Evolutionary conservation across 768 basidiomycete species (phyloP).

Genomic region (Psilocybe cubensis): DNA sequence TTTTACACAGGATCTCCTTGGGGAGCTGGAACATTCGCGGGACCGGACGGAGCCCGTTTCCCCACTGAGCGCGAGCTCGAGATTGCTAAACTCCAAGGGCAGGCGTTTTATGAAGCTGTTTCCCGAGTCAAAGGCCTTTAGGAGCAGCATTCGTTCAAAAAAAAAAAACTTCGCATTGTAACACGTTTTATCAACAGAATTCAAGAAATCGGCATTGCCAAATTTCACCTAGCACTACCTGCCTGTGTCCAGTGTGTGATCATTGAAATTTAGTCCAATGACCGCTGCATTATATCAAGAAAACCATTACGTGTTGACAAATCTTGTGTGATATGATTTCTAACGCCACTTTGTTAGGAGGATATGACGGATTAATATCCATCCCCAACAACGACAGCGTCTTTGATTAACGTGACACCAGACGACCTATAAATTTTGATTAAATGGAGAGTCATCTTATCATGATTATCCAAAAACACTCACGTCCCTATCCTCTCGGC

Average conservation of each 20-base stretch:
- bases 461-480: slow-evolving; percentile 21
- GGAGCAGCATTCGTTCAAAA: too few species aligned
- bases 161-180: too few species aligned
- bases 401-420: slow-evolving; percentile 17
- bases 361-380: slow-evolving; percentile 1
- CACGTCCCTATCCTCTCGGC: slow-evolving; percentile 60
- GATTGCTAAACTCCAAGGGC: slow-evolving; percentile 56
- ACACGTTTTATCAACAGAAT: too few species aligned
- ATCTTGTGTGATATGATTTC: too few species aligned
- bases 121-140: slow-evolving; percentile 35
- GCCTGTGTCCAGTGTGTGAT: too few species aligned
- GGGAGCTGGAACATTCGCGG: slow-evolving; percentile 73
- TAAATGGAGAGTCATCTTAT: too few species aligned
- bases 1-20: slow-evolving; percentile 45
- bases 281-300: too few species aligned
- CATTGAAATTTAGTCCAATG: too few species aligned
- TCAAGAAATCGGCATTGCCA: background rate
- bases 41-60: slow-evolving; percentile 45
- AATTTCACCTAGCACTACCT: too few species aligned
- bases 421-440: slow-evolving; percentile 17
- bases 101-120: slow-evolving; percentile 50
- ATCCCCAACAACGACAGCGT: background rate
- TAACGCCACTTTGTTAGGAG: background rate
- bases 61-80: slow-evolving; percentile 54
- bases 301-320: too few species aligned